Percentiles rank a stretch among this genome's conserved stretches.
These are phyloP conservation scores for Plectranthus barbatus DNA, from an alignment of 257 asterid species.

Conservation along the genomic window DNA sequence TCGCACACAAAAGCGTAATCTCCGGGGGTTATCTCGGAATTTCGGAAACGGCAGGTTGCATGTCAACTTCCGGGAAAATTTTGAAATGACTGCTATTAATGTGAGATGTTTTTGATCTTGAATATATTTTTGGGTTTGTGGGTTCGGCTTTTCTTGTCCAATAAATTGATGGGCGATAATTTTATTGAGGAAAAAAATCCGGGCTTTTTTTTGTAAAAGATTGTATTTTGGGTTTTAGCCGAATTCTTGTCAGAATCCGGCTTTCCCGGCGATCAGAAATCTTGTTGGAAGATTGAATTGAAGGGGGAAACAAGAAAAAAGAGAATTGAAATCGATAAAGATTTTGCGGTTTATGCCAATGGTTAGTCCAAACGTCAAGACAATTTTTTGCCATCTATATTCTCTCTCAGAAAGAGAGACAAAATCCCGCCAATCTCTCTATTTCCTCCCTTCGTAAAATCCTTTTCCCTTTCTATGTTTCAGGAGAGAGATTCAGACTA, in stretches of 20 bases:
- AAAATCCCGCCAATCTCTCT: slow-evolving; percentile 74
- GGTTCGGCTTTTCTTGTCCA: not conserved
- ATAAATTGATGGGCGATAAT: slow-evolving; percentile 12
- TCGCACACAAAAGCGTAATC: slow-evolving; percentile 4
- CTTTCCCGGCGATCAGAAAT: slow-evolving; percentile 30
- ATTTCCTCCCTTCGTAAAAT: slow-evolving; percentile 34
- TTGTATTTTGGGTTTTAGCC: slow-evolving; percentile 26
- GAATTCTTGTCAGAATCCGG: slow-evolving; percentile 26
- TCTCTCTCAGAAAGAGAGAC: slow-evolving; percentile 12
- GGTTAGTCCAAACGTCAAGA: slow-evolving; percentile 66
- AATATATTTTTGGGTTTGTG: slow-evolving; percentile 11
- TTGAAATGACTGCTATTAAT: too few relatives aligned
- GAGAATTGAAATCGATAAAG: slow-evolving; percentile 16
- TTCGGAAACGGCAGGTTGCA: too few relatives aligned
- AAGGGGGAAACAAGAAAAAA: too few relatives aligned
- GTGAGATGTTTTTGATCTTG: slow-evolving; percentile 1
- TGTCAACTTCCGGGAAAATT: too few relatives aligned
- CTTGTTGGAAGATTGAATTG: slow-evolving; percentile 10
- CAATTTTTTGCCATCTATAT: slow-evolving; percentile 1
- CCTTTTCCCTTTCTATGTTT: slow-evolving; percentile 30
- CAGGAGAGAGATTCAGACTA: slow-evolving; percentile 47
- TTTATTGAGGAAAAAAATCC: slow-evolving; percentile 11
- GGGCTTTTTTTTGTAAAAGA: too few relatives aligned
- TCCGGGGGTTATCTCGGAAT: too few relatives aligned
- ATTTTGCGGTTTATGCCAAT: slow-evolving; percentile 30